phyloP scores from a whole-genome alignment of 164 flowering plant genomes.

The Magnolia sinica region DNA sequence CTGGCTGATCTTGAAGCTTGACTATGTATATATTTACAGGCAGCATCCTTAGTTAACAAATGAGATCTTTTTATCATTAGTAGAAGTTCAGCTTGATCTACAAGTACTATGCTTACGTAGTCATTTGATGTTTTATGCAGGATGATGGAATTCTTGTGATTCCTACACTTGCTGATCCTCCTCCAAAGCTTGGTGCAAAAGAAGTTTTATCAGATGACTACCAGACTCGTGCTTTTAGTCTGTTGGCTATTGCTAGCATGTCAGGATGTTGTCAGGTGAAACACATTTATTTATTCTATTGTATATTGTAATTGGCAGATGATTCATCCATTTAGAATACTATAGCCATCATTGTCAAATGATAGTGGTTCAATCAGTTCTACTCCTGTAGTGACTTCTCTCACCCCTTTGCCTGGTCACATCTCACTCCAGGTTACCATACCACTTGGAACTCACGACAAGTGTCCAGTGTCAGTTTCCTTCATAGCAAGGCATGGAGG shows the following conservation, averaged over 20 bases:
- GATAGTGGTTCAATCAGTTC: background rate
- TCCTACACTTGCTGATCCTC: slow-evolving; percentile 67
- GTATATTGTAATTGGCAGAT: background rate
- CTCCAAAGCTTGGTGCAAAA: slow-evolving; percentile 81
- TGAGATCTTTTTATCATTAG: background rate
- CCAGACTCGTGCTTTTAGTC: slow-evolving; percentile 35
- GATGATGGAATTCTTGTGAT: slow-evolving; percentile 88
- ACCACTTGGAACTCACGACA: slow-evolving; percentile 78
- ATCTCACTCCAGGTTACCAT: slow-evolving; percentile 58
- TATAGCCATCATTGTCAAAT: background rate
- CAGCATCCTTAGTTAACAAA: background rate
- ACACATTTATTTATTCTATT: background rate
- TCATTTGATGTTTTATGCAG: slow-evolving; percentile 28
- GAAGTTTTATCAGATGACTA: slow-evolving; percentile 59
- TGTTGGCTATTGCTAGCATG: slow-evolving; percentile 73
- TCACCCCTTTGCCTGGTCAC: background rate
- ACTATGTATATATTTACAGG: too few species aligned
- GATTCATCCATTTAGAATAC: background rate
- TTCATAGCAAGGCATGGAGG: slow-evolving; percentile 81
- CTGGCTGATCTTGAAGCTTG: background rate
- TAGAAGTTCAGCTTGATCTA: background rate
- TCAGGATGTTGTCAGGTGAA: slow-evolving; percentile 95
- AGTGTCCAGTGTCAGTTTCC: slow-evolving; percentile 83
- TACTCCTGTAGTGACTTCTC: background rate
- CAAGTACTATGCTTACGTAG: background rate